phyloP scores from a whole-genome alignment of 768 basidiomycete species.

The Cubamyces lactineus region DNA sequence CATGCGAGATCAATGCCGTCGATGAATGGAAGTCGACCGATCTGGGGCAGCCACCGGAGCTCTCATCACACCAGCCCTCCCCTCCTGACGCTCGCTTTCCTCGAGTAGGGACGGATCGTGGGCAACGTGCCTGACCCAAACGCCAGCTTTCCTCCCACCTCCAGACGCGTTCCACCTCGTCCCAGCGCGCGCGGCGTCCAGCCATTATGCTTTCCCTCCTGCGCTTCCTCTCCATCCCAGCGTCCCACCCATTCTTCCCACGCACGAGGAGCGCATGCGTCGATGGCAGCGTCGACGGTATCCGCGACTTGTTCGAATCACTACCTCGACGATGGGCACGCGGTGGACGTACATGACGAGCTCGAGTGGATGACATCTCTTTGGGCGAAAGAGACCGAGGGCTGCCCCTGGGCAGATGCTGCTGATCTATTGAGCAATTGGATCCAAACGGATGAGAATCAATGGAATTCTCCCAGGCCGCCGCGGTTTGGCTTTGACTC shows the following conservation, averaged over 20 bases:
- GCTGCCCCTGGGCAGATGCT: too few species aligned
- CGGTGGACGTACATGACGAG: neutral
- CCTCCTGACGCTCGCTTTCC: neutral
- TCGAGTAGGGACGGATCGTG: conserved; percentile 5
- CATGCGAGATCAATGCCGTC: neutral
- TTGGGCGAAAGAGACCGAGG: too few species aligned
- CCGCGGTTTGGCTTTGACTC: neutral
- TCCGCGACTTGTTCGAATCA: neutral
- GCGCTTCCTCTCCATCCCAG: neutral
- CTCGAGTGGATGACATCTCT: too few species aligned
- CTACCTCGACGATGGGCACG: neutral
- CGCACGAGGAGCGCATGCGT: neutral
- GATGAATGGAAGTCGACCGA: conserved; percentile 4
- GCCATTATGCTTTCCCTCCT: neutral
- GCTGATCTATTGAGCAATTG: too few species aligned
- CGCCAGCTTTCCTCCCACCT: too few species aligned
- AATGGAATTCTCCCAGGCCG: neutral
- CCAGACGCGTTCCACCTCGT: neutral
- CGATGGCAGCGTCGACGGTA: neutral
- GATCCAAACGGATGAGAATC: neutral
- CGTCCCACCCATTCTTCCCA: neutral
- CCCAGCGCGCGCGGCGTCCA: neutral
- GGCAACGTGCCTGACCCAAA: conserved; percentile 1
- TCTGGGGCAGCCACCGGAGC: neutral
- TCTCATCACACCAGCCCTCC: neutral